Conservation (phyloP, 139 green algal genomes). For the Monoraphidium neglectum region DNA sequence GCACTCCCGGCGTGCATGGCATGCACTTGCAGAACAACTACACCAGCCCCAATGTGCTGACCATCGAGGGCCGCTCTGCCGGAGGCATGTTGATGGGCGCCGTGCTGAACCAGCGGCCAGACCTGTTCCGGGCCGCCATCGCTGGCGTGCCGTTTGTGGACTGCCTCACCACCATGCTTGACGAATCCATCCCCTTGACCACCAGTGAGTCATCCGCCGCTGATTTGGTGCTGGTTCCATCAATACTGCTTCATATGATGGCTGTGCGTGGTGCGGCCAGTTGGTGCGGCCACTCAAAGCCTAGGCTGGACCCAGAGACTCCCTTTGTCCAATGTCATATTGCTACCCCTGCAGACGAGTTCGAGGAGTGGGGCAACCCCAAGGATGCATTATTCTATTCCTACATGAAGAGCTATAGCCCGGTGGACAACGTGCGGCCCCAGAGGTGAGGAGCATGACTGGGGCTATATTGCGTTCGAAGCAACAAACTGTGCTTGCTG, state of each 20-base stretch:
- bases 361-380: constrained; percentile 40
- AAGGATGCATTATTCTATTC: constrained; percentile 62
- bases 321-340: too few relatives aligned
- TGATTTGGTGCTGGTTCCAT: too few relatives aligned
- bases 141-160: constrained; percentile 77
- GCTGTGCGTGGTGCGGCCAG: too few relatives aligned
- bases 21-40: constrained; percentile 35
- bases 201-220: constrained; percentile 11
- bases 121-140: constrained; percentile 71
- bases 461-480: too few relatives aligned
- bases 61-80: constrained; percentile 65
- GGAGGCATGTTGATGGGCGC: constrained; percentile 76
- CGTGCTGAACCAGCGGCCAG: constrained; percentile 76
- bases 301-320: too few relatives aligned
- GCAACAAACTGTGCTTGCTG: too few relatives aligned
- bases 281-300: too few relatives aligned
- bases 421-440: constrained; percentile 86
- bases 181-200: constrained; percentile 79
- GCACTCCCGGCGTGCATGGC: background rate
- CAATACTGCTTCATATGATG: too few relatives aligned
- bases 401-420: constrained; percentile 87
- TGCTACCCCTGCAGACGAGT: background rate
- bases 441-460: background rate
- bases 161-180: constrained; percentile 70
- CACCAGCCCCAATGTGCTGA: constrained; percentile 38